Evolutionary conservation across 345 rosid species (phyloP), one percentile per base, ranked within the genome.

Genomic region (Populus ilicifolia): DNA sequence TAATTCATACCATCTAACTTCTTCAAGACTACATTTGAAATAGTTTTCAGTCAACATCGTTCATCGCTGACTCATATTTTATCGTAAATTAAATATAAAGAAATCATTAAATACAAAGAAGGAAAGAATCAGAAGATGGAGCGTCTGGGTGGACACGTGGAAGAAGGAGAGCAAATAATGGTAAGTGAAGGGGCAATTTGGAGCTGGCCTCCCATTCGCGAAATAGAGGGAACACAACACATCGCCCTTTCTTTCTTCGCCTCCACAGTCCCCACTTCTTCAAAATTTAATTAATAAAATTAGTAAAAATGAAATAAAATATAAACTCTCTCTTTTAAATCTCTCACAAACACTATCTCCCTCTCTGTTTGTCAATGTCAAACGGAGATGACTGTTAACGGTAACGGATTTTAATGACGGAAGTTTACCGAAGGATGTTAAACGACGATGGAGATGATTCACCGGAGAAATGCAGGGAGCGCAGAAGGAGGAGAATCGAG

Each of bases 401-500:
- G 46, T 21, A 8, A 50, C 41, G 21, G 39, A 39, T 43, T 13
- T 29, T 43, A 48, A 75, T 71, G 79, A 71, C 82, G 54, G 77
- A 78, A 70, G 44, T 78, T 33, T 74, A 1, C 70, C 20, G 59
- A 61, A 74, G 76, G 75, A 85, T 85, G 90, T 61, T 62, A 16
- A 78, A 71, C 48, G 80, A 82, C 27, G 76, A 76, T 10, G 87
- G 73, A 61, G 87, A 86, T 35, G 90, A 84, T 79, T 67, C 84
- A 4, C 82, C 86, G 2, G 85, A 52, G 21, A 88, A 84, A 82
- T 90, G 94, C 83, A 78, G 88, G 61, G 80, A 88, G 80, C 81
- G 91, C 41, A 88, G 93, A 48, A 87, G 85, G 33, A 80, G 87
- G 16, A 80, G 91, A 80, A 84, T 90, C 29, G 62, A 71, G 82